phyloP scores from a whole-genome alignment of 2,329 filamentous ascomycete species.

The Aspergillus candidus region DNA sequence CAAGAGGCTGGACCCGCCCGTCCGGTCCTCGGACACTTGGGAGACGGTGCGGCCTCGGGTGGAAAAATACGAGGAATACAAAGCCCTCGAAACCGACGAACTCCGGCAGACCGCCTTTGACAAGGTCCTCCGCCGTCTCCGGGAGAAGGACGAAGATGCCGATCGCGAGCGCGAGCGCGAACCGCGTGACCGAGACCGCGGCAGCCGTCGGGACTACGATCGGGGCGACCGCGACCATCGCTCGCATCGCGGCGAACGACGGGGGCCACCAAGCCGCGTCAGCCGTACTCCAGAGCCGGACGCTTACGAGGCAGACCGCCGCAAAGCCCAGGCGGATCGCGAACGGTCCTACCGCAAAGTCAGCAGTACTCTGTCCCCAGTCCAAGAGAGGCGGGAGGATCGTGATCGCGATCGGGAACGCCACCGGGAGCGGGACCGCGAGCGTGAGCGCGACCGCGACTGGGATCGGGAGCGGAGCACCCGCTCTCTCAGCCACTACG shows the following conservation, averaged over 20 bases:
- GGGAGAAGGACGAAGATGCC: conserved; percentile 78
- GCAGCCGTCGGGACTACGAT: conserved; percentile 46
- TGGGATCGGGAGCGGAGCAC: conserved; percentile 30
- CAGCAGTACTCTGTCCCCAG: conserved; percentile 54
- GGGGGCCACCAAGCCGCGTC: conserved; percentile 48
- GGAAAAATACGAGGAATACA: conserved; percentile 75
- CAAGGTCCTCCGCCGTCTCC: conserved; percentile 82
- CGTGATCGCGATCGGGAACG: conserved; percentile 32
- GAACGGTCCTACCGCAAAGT: conserved; percentile 89
- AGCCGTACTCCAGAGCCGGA: conserved; percentile 89
- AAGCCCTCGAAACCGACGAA: conserved; percentile 75
- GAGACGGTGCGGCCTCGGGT: conserved; percentile 78
- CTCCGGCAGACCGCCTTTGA: conserved; percentile 79
- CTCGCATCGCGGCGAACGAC: conserved; percentile 32
- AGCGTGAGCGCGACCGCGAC: conserved; percentile 34
- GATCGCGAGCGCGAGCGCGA: conserved; percentile 61
- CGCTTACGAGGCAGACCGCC: conserved; percentile 89
- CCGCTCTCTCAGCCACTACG: conserved; percentile 50
- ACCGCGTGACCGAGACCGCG: conserved; percentile 41
- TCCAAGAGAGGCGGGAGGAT: conserved; percentile 35
- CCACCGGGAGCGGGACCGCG: conserved; percentile 35
- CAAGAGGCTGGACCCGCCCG: conserved; percentile 82
- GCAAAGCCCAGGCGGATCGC: conserved; percentile 86
- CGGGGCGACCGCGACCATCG: conserved; percentile 54
- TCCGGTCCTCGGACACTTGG: conserved; percentile 73